Evolutionary conservation across 495 filamentous ascomycete species (phyloP).

Genomic region (Aspergillus steynii): DNA sequence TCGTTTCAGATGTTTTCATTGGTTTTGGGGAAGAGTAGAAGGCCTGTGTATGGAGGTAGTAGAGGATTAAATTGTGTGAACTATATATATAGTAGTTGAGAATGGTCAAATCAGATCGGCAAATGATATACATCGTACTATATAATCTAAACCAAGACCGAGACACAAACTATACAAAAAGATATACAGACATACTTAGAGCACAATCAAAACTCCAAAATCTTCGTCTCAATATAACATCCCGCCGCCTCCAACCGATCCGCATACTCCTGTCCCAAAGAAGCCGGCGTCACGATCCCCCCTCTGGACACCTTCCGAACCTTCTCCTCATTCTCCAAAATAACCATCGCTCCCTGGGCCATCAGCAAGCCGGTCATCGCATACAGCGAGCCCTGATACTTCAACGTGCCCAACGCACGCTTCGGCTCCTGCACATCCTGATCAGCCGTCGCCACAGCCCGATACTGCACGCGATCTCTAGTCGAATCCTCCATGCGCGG

Average conservation of each 20-base stretch:
- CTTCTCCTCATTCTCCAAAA: conserved; percentile 64
- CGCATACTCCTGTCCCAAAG: conserved; percentile 72
- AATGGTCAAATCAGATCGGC: background rate
- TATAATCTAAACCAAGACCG: too few species aligned
- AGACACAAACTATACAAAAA: background rate
- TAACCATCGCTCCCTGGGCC: conserved; percentile 67
- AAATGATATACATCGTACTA: too few species aligned
- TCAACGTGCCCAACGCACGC: conserved; percentile 59
- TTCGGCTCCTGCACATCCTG: conserved; percentile 37
- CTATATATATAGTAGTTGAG: background rate
- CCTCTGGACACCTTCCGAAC: conserved; percentile 59
- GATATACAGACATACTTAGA: background rate
- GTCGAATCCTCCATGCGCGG: conserved; percentile 55
- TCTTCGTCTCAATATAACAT: conserved; percentile 58
- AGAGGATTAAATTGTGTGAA: background rate
- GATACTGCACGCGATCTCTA: conserved; percentile 63
- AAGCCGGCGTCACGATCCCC: conserved; percentile 82
- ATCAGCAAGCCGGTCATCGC: conserved; percentile 66
- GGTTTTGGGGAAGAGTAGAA: too few species aligned
- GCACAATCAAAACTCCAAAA: conserved; percentile 32
- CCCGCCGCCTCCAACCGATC: conserved; percentile 67
- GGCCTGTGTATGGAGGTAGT: background rate
- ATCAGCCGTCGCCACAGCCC: conserved; percentile 66
- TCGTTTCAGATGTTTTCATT: background rate
- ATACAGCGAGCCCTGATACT: conserved; percentile 65